A percentile compares a stretch with the other conserved stretches of the same genome.
Conservation (phyloP, 2,329 filamentous ascomycete species). For the Pseudopithomyces chartarum region DNA sequence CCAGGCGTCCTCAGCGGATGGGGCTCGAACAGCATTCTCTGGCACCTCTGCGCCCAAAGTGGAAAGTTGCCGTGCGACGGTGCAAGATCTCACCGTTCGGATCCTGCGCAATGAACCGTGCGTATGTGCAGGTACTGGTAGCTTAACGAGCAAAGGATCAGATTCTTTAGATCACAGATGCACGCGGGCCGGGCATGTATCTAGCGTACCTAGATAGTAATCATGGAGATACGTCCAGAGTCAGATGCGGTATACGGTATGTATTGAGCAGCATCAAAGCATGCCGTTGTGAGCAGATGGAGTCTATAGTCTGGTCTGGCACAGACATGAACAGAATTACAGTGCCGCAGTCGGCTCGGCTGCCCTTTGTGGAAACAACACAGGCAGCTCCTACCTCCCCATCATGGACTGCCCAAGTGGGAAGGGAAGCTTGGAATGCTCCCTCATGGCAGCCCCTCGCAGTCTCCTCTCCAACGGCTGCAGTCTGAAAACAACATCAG, state of each 20-base stretch:
- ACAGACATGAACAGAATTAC: no score
- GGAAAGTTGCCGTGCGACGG: conserved; percentile 8
- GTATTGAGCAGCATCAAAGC: no score
- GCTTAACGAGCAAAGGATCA: background rate
- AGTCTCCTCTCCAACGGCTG: background rate
- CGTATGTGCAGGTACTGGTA: no score
- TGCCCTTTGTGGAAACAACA: background rate
- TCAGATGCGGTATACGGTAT: no score
- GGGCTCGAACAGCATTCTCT: background rate
- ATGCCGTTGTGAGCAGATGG: no score
- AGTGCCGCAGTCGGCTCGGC: no score
- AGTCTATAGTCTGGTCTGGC: no score
- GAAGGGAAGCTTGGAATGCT: conserved; percentile 1
- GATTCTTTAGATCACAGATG: background rate
- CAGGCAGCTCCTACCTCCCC: background rate
- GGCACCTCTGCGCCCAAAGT: background rate
- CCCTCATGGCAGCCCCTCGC: background rate
- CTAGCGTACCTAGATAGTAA: no score
- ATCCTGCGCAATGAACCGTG: background rate
- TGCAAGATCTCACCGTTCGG: background rate
- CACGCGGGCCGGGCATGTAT: background rate
- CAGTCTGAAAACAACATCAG: conserved; percentile 36
- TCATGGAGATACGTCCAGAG: no score
- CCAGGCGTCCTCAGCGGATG: conserved; percentile 9
- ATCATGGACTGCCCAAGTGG: conserved; percentile 18